Evolutionary conservation across 345 rosid species (phyloP).

Genomic region (Arabidopsis thaliana): TAIR10.1 NC_003071.7:16483501-16484000

Average conservation of each 20-base stretch:
- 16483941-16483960: not conserved
- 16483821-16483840: conserved; percentile 3
- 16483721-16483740: conserved; percentile 60
- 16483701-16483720: conserved; percentile 73
- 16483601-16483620: conserved; percentile 14
- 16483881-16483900: conserved; percentile 9
- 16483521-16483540: conserved; percentile 99
- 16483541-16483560: conserved; percentile 98
- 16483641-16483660: conserved; percentile 18
- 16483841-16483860: conserved; percentile 28
- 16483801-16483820: not conserved
- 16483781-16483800: conserved; percentile 1
- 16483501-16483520: conserved; percentile 99
- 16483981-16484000: conserved; percentile 19
- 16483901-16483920: conserved; percentile 2
- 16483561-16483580: conserved; percentile 45
- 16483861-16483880: conserved; percentile 5
- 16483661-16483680: conserved; percentile 97
- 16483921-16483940: conserved; percentile 22
- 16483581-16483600: conserved; percentile 31
- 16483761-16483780: conserved; percentile 8
- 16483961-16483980: conserved; percentile 10
- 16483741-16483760: conserved; percentile 19
- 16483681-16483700: conserved; percentile 89
- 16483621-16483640: not conserved